Evolutionary conservation across 2,329 filamentous ascomycete species (phyloP).

Genomic region (Penicillium digitatum): DNA sequence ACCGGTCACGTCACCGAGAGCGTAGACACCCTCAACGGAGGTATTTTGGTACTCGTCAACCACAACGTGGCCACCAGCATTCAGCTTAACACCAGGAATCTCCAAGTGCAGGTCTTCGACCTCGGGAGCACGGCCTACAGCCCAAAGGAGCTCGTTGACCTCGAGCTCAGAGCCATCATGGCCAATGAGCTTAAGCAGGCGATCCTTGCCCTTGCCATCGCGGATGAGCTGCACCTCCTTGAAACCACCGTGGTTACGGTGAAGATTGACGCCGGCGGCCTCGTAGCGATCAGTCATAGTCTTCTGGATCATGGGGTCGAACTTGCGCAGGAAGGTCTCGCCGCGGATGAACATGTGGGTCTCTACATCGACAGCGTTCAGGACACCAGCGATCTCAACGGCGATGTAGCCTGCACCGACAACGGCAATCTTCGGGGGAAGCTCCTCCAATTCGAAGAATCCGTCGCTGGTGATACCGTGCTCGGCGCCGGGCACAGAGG

Average conservation of each 20-base stretch:
- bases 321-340: slow-evolving; percentile 48
- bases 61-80: slow-evolving; percentile 39
- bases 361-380: slow-evolving; percentile 49
- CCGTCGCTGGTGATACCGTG: slow-evolving; percentile 51
- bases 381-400: slow-evolving; percentile 50
- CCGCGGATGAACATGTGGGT: slow-evolving; percentile 51
- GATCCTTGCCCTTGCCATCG: slow-evolving; percentile 46
- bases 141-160: slow-evolving; percentile 51
- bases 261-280: slow-evolving; percentile 46
- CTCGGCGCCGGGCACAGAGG: slow-evolving; percentile 45
- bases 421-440: slow-evolving; percentile 49
- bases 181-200: slow-evolving; percentile 44
- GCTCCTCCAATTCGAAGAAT: slow-evolving; percentile 50
- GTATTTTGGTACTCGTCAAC: slow-evolving; percentile 53
- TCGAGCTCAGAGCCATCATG: slow-evolving; percentile 44
- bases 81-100: slow-evolving; percentile 42
- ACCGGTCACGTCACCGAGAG: slow-evolving; percentile 51
- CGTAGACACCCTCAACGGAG: slow-evolving; percentile 46
- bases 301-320: slow-evolving; percentile 52
- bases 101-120: slow-evolving; percentile 43
- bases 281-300: slow-evolving; percentile 52
- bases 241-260: slow-evolving; percentile 46
- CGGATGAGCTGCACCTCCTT: slow-evolving; percentile 47
- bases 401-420: slow-evolving; percentile 52
- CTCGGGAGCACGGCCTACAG: slow-evolving; percentile 47